Conservation (phyloP, 208 protist genomes). For the Crithidia bombi region DNA sequence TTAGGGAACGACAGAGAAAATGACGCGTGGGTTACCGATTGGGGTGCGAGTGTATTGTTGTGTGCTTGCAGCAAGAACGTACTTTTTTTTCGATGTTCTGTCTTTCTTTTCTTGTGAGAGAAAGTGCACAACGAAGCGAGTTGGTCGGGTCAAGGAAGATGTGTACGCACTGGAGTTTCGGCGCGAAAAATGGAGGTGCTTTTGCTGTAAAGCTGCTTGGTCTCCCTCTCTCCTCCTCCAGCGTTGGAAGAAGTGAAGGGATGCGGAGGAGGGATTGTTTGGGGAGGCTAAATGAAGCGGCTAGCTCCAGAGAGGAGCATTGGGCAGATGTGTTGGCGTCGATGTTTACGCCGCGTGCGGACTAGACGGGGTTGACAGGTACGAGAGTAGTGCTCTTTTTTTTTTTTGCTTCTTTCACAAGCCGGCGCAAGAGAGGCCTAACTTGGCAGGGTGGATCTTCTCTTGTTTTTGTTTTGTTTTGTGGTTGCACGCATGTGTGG, state of each 20-base stretch:
- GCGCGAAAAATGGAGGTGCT: neutral
- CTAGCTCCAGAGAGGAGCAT: conserved; percentile 11
- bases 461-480: no score
- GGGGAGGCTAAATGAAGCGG: neutral
- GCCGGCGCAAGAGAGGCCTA: no score
- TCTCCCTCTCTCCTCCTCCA: no score
- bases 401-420: neutral
- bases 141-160: neutral
- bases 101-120: neutral
- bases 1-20: conserved; percentile 3
- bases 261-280: neutral
- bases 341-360: no score
- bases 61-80: neutral
- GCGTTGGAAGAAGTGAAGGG: no score
- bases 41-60: neutral
- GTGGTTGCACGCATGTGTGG: no score
- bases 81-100: neutral
- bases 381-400: neutral
- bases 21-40: neutral
- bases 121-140: neutral
- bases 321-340: neutral
- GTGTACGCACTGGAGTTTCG: neutral
- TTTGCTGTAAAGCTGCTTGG: no score
- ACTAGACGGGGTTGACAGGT: no score
- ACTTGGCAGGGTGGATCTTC: no score